Evolutionary conservation across 2,329 filamentous ascomycete genomes (phyloP).

Genomic region (Ophiosphaerella herpotricha): DNA sequence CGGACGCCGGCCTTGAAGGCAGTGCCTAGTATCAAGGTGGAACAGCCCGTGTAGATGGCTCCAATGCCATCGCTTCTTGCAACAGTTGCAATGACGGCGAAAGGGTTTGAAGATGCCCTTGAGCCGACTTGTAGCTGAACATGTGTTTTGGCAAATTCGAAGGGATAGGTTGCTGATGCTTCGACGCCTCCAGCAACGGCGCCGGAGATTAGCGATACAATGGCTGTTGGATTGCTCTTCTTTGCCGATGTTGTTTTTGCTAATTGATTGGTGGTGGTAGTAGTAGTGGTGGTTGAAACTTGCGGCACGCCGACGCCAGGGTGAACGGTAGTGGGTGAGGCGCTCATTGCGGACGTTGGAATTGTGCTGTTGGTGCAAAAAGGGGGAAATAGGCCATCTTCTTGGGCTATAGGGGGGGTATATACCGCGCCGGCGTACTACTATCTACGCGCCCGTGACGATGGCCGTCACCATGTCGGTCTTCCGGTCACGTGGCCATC

Average conservation of each 20-base stretch:
- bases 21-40: constrained; percentile 32
- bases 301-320: neutral
- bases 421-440: neutral
- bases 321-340: neutral
- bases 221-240: constrained; percentile 5
- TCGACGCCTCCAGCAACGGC: constrained; percentile 60
- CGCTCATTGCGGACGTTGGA: constrained; percentile 9
- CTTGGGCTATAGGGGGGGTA: neutral
- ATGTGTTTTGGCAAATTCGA: constrained; percentile 43
- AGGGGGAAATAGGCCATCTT: neutral
- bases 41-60: constrained; percentile 39
- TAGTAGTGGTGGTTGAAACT: neutral
- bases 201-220: constrained; percentile 54
- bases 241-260: constrained; percentile 1
- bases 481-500: too few relatives aligned
- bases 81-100: constrained; percentile 26
- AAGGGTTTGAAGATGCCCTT: constrained; percentile 19
- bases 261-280: neutral
- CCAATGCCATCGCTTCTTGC: constrained; percentile 27
- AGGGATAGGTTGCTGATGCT: constrained; percentile 53
- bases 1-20: constrained; percentile 40
- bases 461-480: too few relatives aligned
- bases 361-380: neutral
- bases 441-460: too few relatives aligned
- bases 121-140: constrained; percentile 29